phyloP scores from a whole-genome alignment of 2,329 filamentous ascomycete genomes.

The Penicillium sp. region DNA sequence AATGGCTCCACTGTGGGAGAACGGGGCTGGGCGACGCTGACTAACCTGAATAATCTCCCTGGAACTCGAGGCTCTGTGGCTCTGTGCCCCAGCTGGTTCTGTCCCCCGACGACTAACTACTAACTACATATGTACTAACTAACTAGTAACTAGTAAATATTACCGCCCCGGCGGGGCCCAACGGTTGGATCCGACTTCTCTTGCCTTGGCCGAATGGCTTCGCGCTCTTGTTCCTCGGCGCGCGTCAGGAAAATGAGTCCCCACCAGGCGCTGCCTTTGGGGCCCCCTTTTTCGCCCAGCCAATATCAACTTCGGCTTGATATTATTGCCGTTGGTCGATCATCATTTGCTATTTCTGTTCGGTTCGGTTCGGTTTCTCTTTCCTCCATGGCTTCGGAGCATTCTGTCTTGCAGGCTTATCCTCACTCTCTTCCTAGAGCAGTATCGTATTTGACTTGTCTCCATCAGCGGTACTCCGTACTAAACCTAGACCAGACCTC shows the following conservation, averaged over 20 bases:
- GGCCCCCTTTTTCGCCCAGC: constrained; percentile 9
- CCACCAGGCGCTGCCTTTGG: constrained; percentile 12
- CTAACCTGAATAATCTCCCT: constrained; percentile 12
- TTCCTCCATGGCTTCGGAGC: background rate
- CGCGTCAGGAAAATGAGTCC: constrained; percentile 22
- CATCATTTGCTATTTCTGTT: constrained; percentile 20
- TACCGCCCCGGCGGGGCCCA: constrained; percentile 6
- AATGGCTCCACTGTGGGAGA: constrained; percentile 7
- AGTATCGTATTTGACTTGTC: background rate
- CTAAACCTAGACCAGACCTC: background rate
- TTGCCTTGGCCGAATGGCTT: constrained; percentile 10
- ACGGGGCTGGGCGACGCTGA: constrained; percentile 6
- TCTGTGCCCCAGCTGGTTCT: too few species aligned
- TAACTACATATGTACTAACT: too few species aligned
- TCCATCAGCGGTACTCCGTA: background rate
- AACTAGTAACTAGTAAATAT: background rate
- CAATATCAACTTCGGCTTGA: constrained; percentile 3
- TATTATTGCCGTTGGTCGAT: constrained; percentile 11
- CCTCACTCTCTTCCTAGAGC: background rate
- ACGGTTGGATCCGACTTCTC: constrained; percentile 9
- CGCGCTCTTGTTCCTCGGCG: constrained; percentile 11
- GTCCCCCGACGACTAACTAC: too few species aligned
- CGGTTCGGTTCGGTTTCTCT: background rate
- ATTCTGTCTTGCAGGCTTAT: background rate
- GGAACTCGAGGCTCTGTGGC: background rate